Conservation (phyloP, 192 early-diverging fungal genomes). For the Funneliformis mosseae region DNA sequence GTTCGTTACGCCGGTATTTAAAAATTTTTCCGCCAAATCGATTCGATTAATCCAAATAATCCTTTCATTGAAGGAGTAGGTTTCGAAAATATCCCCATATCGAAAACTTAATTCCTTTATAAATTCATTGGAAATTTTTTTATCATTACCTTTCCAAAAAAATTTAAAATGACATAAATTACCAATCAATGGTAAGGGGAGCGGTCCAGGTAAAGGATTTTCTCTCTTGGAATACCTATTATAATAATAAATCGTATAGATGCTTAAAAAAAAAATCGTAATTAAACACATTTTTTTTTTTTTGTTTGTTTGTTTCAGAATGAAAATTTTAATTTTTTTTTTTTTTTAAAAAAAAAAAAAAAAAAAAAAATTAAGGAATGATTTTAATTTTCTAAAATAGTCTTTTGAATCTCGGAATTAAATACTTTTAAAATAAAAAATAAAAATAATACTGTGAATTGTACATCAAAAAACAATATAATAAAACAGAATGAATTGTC, state of each 20-base stretch:
- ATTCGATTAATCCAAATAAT: neutral
- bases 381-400: neutral
- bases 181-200: neutral
- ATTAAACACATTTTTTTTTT: neutral
- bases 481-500: no score
- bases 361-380: neutral
- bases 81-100: constrained; percentile 14
- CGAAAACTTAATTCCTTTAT: neutral
- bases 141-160: neutral
- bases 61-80: neutral
- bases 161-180: neutral
- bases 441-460: no score
- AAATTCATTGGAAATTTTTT: neutral
- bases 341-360: neutral
- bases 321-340: neutral
- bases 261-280: neutral
- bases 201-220: neutral
- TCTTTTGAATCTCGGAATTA: neutral
- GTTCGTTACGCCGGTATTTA: neutral
- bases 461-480: no score
- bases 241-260: neutral
- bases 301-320: neutral
- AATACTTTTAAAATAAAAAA: no score
- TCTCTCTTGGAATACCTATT: neutral
- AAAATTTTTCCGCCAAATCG: constrained; percentile 15